Percentiles rank a stretch among this genome's conserved stretches.
These are phyloP conservation scores for Pholiota adiposa DNA, from an alignment of 1,284 basidiomycete species.

Conservation along the genomic window DNA sequence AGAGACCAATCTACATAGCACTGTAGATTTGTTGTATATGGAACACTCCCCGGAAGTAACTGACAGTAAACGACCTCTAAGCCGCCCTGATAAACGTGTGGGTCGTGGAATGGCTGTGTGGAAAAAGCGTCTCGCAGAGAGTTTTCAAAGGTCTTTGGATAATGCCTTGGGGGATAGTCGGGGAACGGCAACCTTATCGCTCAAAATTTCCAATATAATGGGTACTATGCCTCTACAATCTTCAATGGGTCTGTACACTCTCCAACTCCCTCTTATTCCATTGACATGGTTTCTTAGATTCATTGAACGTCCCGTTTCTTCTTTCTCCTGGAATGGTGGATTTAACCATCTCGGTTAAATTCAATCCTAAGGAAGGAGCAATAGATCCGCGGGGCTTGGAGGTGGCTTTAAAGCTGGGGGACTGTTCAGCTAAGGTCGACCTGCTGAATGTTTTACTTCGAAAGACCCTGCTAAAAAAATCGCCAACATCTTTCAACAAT, in stretches of 20 bases:
- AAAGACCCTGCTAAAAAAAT: slow-evolving; percentile 28
- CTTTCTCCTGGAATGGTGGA: slow-evolving; percentile 46
- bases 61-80: slow-evolving; percentile 27
- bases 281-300: slow-evolving; percentile 8
- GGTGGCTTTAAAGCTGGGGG: slow-evolving; percentile 48
- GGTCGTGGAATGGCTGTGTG: slow-evolving; percentile 59
- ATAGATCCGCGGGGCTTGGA: slow-evolving; percentile 59
- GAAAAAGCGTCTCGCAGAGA: slow-evolving; percentile 61
- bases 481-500: slow-evolving; percentile 18
- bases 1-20: slow-evolving; percentile 55
- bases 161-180: slow-evolving; percentile 67
- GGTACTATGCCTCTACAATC: slow-evolving; percentile 41
- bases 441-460: slow-evolving; percentile 43
- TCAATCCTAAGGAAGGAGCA: slow-evolving; percentile 60
- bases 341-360: slow-evolving; percentile 52
- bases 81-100: slow-evolving; percentile 30
- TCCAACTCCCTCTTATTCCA: not conserved
- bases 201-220: slow-evolving; percentile 53
- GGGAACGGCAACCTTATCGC: slow-evolving; percentile 53
- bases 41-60: slow-evolving; percentile 36
- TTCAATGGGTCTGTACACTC: slow-evolving; percentile 33
- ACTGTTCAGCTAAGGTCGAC: slow-evolving; percentile 53
- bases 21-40: slow-evolving; percentile 56
- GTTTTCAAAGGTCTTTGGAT: slow-evolving; percentile 66
- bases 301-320: slow-evolving; percentile 24